Evolutionary conservation across 441 rosid genomes (phyloP), one percentile per base, ranked within the genome.

Genomic region (Aquilaria agallochum): DNA sequence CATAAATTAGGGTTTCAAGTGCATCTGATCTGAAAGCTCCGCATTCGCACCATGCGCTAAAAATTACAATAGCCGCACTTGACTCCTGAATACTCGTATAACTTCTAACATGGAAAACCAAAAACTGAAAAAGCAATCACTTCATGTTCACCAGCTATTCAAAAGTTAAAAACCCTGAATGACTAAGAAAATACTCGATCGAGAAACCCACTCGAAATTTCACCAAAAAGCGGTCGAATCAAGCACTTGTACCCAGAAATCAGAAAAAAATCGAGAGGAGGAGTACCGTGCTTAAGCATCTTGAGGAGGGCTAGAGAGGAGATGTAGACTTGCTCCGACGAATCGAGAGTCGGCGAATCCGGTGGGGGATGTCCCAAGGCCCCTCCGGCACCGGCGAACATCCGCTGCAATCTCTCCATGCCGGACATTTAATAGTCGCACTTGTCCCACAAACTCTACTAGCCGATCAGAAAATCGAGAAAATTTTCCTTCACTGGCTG

Each of bases 301-400:
- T 89, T 89, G 78, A 89, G 96, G 62, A 89, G 96, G 58, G 93
- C 93, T 33, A 86, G 90, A 11, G 93, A 86, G 68, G 96, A 89
- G 72, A 86, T 89, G 73, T 86, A 89, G 73, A 89, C 96, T 73
- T 89, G 96, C 85, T 89, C 96, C 36, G 93, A 89, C 0, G 93
- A 74, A 72, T 89, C 96, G 11, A 89, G 89, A 53, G 93, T 84
- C 0, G 96, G 93, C 2, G 93, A 84, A 72, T 89, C 96, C 0
- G 91, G 90, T 0, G 96, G 93, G 1, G 96, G 96, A 52, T 89
- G 96, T 9, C 91, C 93, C 64, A 89, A 72, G 42, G 83, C 86
- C 0, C 96, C 96, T 27, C 91, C 88, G 0, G 96, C 93, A 9
- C 96, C 88, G 45, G 91, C 93, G 58, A 89, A 84, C 96, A 89